Conservation (phyloP, 208 protist genomes). For the Crithidia mellificae region DNA sequence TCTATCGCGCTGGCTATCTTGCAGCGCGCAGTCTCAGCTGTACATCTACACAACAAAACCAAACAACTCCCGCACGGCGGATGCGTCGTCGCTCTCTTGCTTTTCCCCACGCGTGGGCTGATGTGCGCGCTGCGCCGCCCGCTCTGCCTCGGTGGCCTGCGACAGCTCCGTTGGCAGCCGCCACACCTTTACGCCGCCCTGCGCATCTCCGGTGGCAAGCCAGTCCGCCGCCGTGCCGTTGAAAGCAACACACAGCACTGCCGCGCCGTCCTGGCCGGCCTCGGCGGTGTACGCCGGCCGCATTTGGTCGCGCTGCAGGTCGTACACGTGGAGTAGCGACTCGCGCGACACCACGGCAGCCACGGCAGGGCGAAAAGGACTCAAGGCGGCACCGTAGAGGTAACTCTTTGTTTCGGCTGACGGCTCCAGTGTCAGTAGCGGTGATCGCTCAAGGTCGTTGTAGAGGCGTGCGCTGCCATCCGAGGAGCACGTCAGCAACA, state of each 20-base stretch:
- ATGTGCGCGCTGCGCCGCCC: conserved; percentile 56
- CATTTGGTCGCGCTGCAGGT: conserved; percentile 68
- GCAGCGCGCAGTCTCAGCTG: not conserved
- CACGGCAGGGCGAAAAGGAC: conserved; percentile 83
- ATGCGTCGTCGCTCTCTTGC: conserved; percentile 10
- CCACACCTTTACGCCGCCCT: conserved; percentile 74
- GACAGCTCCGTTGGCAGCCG: conserved; percentile 65
- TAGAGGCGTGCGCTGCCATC: conserved; percentile 86
- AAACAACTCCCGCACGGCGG: conserved; percentile 55
- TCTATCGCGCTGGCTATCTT: not conserved
- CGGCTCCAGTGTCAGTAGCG: conserved; percentile 78
- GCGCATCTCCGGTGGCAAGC: conserved; percentile 79
- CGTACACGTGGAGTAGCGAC: conserved; percentile 83
- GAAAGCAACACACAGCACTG: conserved; percentile 71
- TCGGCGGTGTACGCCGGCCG: conserved; percentile 63
- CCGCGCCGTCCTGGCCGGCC: conserved; percentile 62
- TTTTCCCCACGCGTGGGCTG: conserved; percentile 30
- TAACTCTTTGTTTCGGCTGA: conserved; percentile 83
- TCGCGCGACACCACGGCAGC: conserved; percentile 80
- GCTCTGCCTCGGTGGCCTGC: conserved; percentile 78
- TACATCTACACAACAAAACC: conserved; percentile 58
- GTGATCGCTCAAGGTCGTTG: conserved; percentile 68
- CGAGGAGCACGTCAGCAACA: conserved; percentile 85
- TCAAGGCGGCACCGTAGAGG: conserved; percentile 81
- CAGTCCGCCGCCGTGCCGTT: conserved; percentile 60